phyloP scores from a whole-genome alignment of 345 rosid genomes.

The Limnanthes douglasii region DNA sequence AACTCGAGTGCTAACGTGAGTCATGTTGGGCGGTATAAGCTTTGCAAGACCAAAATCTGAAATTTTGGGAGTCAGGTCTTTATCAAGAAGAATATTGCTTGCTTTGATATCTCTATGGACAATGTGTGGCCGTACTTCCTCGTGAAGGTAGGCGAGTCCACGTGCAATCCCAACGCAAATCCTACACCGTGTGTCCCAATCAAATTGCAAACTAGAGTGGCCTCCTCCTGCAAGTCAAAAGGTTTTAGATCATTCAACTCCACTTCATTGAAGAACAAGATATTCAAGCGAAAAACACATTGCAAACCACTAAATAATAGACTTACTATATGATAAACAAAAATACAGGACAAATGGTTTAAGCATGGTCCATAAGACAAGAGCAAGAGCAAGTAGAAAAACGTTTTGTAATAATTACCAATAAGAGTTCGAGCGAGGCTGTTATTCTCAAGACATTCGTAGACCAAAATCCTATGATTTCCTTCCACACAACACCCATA shows the following conservation, averaged over 20 bases:
- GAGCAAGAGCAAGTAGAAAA: background rate
- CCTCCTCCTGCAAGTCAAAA: constrained; percentile 35
- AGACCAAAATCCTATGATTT: constrained; percentile 71
- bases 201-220: constrained; percentile 42
- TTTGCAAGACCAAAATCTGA: constrained; percentile 95
- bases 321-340: too few relatives aligned
- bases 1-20: constrained; percentile 97
- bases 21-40: constrained; percentile 68
- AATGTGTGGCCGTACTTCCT: constrained; percentile 62
- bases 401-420: constrained; percentile 27
- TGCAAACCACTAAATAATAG: too few relatives aligned
- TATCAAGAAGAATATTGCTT: constrained; percentile 87
- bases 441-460: constrained; percentile 77
- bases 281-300: background rate
- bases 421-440: constrained; percentile 85
- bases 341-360: background rate
- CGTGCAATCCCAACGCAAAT: constrained; percentile 72
- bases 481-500: constrained; percentile 89
- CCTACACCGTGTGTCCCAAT: constrained; percentile 50
- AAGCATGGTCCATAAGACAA: too few relatives aligned
- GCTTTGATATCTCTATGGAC: constrained; percentile 96
- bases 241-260: constrained; percentile 4
- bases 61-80: constrained; percentile 62
- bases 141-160: constrained; percentile 88
- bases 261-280: background rate